Evolutionary conservation across 2,329 filamentous ascomycete genomes (phyloP), one percentile per base, ranked within the genome.

Genomic region (Phaeomoniella chlamydospora): DNA sequence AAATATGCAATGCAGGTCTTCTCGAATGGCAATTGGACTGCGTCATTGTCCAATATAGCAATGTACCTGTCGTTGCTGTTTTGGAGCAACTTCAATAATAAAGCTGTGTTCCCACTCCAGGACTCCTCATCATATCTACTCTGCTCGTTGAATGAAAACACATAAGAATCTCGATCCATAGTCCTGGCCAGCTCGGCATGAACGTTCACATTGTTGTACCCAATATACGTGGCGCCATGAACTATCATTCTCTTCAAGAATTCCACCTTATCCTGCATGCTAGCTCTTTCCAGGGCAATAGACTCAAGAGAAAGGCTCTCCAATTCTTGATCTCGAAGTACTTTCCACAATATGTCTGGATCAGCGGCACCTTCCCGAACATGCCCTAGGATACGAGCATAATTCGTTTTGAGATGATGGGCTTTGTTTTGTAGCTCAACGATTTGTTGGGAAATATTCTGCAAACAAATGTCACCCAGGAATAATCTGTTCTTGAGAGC

Each of bases 191-290:
- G 12, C 15, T 22, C 18, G 10, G 11, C 17, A 3, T 45, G n/a
- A 9, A 45, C 12, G 15, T 37, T 29, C 4, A 32, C 13, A 18
- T 36, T 30, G 18, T 41, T 43, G 19, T 48, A 43, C 16, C 46
- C 43, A 35, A 53, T 34, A 30, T 52, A 53, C 3, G 16, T 32
- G 31, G 44, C 50, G 3, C 48, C 49, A 22, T 47, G 40, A 3
- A 26, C 26, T 15, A 42, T 39, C 17, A 46, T 34, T 9, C 17
- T 32, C 13, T 43, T 38, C 26, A 48, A 43, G 36, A 53, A 51
- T 4, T 43, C 33, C 6, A 51, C 39, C 33, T 45, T 51, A 5
- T 41, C 40, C 13, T 29, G 22, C 32, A 44, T 42, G 4, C 15
- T 11, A 14, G 39, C 32, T 15, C 29, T 18, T 3, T 43, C 30